These are phyloP conservation scores for Gossypium schwendimanii DNA, from an alignment of 441 rosid species.

Conservation along the genomic window DNA sequence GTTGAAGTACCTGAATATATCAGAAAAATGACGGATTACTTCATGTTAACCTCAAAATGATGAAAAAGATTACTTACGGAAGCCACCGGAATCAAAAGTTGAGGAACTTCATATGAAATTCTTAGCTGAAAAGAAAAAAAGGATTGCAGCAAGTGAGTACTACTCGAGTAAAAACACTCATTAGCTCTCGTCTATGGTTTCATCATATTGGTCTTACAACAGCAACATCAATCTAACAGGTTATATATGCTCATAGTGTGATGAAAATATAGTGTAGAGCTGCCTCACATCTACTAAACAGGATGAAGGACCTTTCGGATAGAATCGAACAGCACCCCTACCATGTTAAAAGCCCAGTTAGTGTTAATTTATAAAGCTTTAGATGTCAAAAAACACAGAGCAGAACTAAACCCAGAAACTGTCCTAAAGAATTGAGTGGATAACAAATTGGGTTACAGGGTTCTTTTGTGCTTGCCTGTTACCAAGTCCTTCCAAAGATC, in stretches of 20 bases:
- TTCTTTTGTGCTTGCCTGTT: conserved; percentile 43
- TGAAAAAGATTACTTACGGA: conserved; percentile 39
- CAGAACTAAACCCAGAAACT: no score
- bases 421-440: no score
- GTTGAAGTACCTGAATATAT: conserved; percentile 61
- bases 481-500: conserved; percentile 86
- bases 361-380: neutral
- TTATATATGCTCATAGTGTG: neutral
- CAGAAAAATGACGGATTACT: neutral
- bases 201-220: neutral
- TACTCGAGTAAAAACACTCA: neutral
- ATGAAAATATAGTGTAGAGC: conserved; percentile 4
- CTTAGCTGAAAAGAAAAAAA: conserved; percentile 54
- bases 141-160: conserved; percentile 10
- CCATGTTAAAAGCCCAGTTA: conserved; percentile 15
- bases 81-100: conserved; percentile 66
- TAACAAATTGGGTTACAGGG: neutral
- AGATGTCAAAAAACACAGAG: no score
- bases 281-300: conserved; percentile 70
- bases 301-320: conserved; percentile 67
- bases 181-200: neutral
- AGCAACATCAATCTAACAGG: neutral
- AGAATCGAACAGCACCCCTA: conserved; percentile 92
- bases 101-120: conserved; percentile 86
- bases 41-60: neutral